Evolutionary conservation across 2,329 filamentous ascomycete species (phyloP), one percentile per base, ranked within the genome.

Genomic region (Ophiostoma sp.): DNA sequence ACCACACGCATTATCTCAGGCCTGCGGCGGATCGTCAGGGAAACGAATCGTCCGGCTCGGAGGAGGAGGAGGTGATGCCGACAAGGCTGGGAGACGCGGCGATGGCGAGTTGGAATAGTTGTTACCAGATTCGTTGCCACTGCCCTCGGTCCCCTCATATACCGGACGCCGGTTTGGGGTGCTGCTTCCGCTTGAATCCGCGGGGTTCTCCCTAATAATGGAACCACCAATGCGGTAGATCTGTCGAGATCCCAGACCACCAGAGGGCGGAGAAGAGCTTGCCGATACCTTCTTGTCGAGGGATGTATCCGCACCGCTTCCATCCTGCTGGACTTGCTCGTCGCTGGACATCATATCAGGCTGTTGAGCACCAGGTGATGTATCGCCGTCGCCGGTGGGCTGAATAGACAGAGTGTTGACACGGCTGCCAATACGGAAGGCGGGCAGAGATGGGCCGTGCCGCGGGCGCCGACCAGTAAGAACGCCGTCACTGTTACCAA

Each of bases 211-310:
- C n/a, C 75, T 78, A 69, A 84, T 83, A 42, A 83, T 72, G 19
- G 80, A 79, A 48, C 85, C 84, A 7, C 84, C 84, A 59, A 85
- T 84, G 39, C 78, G 81, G 74, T 80, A 85, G 8, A 84, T 76
- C 0, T 80, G 66, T 17, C 70, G 74, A 11, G 22, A 7, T 6
- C 48, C 50, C 11, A 42, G 28, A 9, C 5, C 17, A 28, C 22
- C 19, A 6, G 39, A 25, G 17, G 2, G 42, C 17, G 52, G 52
- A 22, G 59, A 48, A 0, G 61, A 11, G 61, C 19, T 36, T 55
- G n/a, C 22, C 9, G 25, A 8, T 1, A 33, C 15, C 15, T 45
- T 42, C n/a, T 52, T 55, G 33, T 28, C 59, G 48, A 59, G 7
- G 17, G 19, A 75, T 73, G 39, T 75, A 74, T 36, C 76, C 73